Evolutionary conservation across 768 basidiomycete species (phyloP).

Genomic region (Collybiopsis luxurians): DNA sequence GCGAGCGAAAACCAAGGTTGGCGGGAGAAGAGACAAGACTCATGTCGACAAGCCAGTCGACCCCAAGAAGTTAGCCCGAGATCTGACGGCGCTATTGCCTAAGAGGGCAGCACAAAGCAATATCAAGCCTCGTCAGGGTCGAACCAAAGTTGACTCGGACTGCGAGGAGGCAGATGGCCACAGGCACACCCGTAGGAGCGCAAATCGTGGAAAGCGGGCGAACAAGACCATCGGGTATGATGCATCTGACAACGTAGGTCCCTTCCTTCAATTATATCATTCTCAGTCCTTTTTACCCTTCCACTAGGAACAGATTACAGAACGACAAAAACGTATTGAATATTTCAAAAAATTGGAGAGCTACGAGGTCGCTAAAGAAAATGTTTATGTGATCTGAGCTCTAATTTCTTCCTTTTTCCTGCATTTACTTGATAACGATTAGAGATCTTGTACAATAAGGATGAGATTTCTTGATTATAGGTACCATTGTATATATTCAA

Average conservation of each 20-base stretch:
- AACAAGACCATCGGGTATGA: slow-evolving; percentile 8
- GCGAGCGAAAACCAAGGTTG: neutral
- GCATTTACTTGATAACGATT: neutral
- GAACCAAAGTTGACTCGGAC: neutral
- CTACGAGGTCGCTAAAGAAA: slow-evolving; percentile 37
- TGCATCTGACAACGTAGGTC: slow-evolving; percentile 6
- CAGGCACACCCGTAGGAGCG: neutral
- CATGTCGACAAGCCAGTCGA: neutral
- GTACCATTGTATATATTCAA: neutral
- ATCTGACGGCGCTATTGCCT: slow-evolving; percentile 9
- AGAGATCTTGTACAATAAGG: neutral
- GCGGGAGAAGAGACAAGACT: neutral
- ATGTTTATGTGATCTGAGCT: slow-evolving; percentile 37
- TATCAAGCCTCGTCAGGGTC: neutral
- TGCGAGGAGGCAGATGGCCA: neutral
- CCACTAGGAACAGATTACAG: slow-evolving; percentile 16
- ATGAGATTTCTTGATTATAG: neutral
- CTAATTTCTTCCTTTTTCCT: neutral
- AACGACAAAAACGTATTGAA: slow-evolving; percentile 34
- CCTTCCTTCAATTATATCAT: neutral
- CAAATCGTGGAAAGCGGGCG: neutral
- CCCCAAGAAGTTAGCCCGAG: neutral
- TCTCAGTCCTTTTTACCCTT: neutral
- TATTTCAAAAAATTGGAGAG: slow-evolving; percentile 38
- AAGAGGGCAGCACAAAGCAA: neutral